Base-by-base conservation (phyloP, 805 yeast genomes). In the Monosporozyma servazzii region DNA sequence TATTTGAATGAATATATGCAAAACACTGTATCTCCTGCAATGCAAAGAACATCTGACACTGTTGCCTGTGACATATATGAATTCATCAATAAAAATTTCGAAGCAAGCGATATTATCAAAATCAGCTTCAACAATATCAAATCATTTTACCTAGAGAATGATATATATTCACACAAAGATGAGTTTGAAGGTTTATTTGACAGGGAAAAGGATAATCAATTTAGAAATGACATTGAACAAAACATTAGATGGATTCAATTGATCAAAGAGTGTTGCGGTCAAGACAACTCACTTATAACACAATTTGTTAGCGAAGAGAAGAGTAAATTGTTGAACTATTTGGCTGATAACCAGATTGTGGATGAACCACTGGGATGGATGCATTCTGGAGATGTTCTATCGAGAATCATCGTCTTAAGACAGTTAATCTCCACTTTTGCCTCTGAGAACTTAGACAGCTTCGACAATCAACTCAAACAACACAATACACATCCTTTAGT, bases 121-220 rank as follows among this genome's bases (percentile, higher is more conserved):
- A 30, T 47, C 15, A 15, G 48, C 40, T 11, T 33, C 2, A 10
- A 21, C 8, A 18, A 21, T 8, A 23, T 53, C 2, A 18, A 33
- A n/a, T 43, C 53, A 9, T 52, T 55, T 7, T 43, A 63, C 41
- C 27, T 46, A 5, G 53, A 56, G 31, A 45, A 50, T 2, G 65
- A 63, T 25, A 49, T 56, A 11, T 57, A 60, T 33, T 43, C 51
- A 1, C 53, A 2, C 51, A 55, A 13, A 46, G 53, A 42, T 27
- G 51, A 55, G 5, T 70, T 66, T 20, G 66, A 71, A 18, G 69
- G 73, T 2, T 63, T 88, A 41, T 88, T 88, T 64, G 80, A 80
- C 5, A 67, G 75, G 6, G 96, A 88, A 61, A 79, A 78, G 58
- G 78, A 75, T 50, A 87, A 88, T 56, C 75, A 84, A 40, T 86